phyloP scores from a whole-genome alignment of 345 rosid genomes.

The Lenwebbia sp. region DNA sequence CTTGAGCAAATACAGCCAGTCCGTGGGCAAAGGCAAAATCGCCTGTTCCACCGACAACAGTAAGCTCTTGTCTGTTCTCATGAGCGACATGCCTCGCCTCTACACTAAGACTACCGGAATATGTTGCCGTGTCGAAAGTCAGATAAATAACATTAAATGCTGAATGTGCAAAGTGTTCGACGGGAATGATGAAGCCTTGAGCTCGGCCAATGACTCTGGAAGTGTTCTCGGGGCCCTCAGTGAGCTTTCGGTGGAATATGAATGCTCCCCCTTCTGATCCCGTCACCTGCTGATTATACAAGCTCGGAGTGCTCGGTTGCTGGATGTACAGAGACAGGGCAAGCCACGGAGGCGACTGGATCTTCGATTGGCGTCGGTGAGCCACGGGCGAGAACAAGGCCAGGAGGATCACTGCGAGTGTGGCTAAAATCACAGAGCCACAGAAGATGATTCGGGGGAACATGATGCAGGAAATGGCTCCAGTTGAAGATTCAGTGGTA shows the following conservation, averaged over 20 bases:
- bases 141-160: constrained; percentile 63
- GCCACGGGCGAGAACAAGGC: constrained; percentile 48
- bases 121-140: constrained; percentile 43
- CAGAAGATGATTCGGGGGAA: constrained; percentile 35
- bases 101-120: constrained; percentile 53
- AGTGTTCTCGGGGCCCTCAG: constrained; percentile 63
- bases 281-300: not conserved
- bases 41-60: constrained; percentile 74
- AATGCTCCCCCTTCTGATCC: constrained; percentile 30
- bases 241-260: constrained; percentile 49
- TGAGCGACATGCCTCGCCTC: constrained; percentile 34
- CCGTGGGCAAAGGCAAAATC: constrained; percentile 79
- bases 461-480: constrained; percentile 20
- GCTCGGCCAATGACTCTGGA: constrained; percentile 61
- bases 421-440: not conserved
- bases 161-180: constrained; percentile 46
- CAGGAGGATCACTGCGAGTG: not conserved
- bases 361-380: constrained; percentile 8
- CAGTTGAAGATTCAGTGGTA: not conserved
- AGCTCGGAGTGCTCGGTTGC: constrained; percentile 23
- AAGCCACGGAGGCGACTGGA: constrained; percentile 23
- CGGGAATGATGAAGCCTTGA: constrained; percentile 66
- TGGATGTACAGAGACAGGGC: constrained; percentile 68
- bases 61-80: constrained; percentile 34
- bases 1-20: constrained; percentile 37